Base-by-base conservation (phyloP, 2,329 filamentous ascomycete genomes). In the Lecanosticta acicola region DNA sequence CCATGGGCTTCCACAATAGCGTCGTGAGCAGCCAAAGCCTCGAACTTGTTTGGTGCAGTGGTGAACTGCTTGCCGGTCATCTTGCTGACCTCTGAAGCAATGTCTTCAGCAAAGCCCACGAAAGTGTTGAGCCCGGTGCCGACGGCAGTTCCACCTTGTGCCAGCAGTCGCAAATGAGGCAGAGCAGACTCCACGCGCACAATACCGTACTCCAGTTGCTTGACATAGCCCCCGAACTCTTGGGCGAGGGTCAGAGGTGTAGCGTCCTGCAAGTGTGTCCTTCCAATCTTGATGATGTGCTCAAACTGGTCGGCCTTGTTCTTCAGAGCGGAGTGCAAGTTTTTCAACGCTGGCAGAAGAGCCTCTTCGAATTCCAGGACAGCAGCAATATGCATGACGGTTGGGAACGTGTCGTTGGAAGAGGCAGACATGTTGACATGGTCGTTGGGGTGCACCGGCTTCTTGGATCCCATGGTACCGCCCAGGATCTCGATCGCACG, bases 361-460 rank as follows among this genome's bases (percentile, higher is more conserved):
- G 84, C 79, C 65, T 84, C 78, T 73, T 96, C 89, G 50, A 96
- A 78, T 70, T 97, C 93, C 50, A 97, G 79, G 39, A 97, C 90
- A 54, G 91, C 91, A 50, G 93, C 91, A 66, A 98, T 96, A 78
- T 97, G 93, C 93, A 98, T 98, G 67, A 96, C 93, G 57, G 93
- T 97, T 34, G 93, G 93, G 81, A 98, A 98, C 59, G 91, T 96
- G 69, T 98, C 93, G 76, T 98, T 98, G 64, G 93, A 97, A 40
- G 89, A 96, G 59, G 93, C 93, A 56, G 87, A 94, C 82, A 94
- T 94, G 81, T 98, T 98, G 71, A 98, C 93, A 70, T 98, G 93
- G 76, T 98, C 93, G 73, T 97, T 98, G 64, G 93, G 93, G 75
- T 98, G 93, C 55, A 98, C 93, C 20, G 93, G 93, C 77, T 94